Evolutionary conservation across 2,329 filamentous ascomycete genomes (phyloP).

Genomic region (Coniochaeta sp.): DNA sequence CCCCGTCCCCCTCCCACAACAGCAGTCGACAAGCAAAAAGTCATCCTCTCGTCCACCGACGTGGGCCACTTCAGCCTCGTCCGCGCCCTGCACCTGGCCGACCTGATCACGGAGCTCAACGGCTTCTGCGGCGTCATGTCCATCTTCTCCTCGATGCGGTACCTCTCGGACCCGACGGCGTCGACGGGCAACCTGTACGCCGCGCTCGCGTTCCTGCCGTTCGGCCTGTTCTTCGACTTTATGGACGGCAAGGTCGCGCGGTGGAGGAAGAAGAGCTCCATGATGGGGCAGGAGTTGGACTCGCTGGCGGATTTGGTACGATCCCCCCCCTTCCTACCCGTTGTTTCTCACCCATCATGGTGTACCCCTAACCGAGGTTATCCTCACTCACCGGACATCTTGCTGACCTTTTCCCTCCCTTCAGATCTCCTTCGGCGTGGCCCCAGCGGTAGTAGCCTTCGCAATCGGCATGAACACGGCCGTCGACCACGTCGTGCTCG

Average conservation of each 20-base stretch:
- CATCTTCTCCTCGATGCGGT: conserved; percentile 89
- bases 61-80: conserved; percentile 67
- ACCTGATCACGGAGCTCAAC: conserved; percentile 79
- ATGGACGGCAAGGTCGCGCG: conserved; percentile 95
- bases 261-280: conserved; percentile 92
- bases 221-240: conserved; percentile 95
- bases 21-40: conserved; percentile 64
- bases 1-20: too few species aligned
- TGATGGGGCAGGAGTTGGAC: conserved; percentile 98
- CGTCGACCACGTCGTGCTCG: conserved; percentile 70
- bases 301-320: conserved; percentile 89
- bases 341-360: too few species aligned
- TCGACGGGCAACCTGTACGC: conserved; percentile 67
- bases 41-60: conserved; percentile 57
- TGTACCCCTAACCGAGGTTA: too few species aligned
- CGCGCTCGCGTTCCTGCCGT: conserved; percentile 80
- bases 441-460: conserved; percentile 82
- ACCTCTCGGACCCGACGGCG: conserved; percentile 66
- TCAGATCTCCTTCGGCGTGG: conserved; percentile 91
- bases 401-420: background rate
- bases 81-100: conserved; percentile 67
- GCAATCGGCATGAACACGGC: conserved; percentile 79
- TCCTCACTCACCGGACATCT: too few species aligned
- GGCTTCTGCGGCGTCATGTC: conserved; percentile 90
- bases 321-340: too few species aligned